A percentile compares a stretch with the other conserved stretches of the same genome.
phyloP scores from a whole-genome alignment of 805 yeast genomes.

The Yarrowia bubula region DNA sequence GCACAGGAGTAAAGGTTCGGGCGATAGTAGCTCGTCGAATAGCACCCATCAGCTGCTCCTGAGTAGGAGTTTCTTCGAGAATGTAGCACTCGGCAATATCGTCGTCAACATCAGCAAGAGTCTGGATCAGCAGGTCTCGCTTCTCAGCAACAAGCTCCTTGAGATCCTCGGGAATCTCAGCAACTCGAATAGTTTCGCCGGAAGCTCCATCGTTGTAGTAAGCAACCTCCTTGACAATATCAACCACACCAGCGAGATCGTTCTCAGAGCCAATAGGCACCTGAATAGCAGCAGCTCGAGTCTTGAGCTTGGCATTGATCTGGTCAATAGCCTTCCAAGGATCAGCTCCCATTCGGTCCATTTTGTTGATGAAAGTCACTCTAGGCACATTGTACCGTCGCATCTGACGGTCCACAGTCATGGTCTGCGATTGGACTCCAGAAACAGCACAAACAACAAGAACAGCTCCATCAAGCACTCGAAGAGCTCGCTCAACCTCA shows the following conservation, averaged over 20 bases:
- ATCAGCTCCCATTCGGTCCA: slow-evolving; percentile 99
- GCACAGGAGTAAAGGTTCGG: slow-evolving; percentile 96
- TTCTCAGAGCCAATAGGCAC: slow-evolving; percentile 96
- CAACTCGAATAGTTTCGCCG: slow-evolving; percentile 73
- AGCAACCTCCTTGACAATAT: slow-evolving; percentile 83
- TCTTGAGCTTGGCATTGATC: slow-evolving; percentile 78
- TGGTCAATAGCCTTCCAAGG: slow-evolving; percentile 95
- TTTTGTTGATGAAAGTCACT: slow-evolving; percentile 91
- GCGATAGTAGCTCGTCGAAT: slow-evolving; percentile 95
- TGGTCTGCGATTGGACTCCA: slow-evolving; percentile 98
- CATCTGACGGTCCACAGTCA: slow-evolving; percentile 98
- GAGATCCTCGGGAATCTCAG: slow-evolving; percentile 74
- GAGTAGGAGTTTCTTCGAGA: slow-evolving; percentile 85
- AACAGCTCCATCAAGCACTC: slow-evolving; percentile 98
- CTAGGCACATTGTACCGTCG: slow-evolving; percentile 96
- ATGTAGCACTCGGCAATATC: slow-evolving; percentile 90
- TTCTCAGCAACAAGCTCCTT: slow-evolving; percentile 84
- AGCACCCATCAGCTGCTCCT: slow-evolving; percentile 79
- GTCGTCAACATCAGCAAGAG: slow-evolving; percentile 96
- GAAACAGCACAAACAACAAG: slow-evolving; percentile 97
- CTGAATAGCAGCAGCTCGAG: slow-evolving; percentile 96
- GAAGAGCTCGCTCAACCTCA: slow-evolving; percentile 97
- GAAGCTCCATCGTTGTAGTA: slow-evolving; percentile 84
- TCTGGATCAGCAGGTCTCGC: slow-evolving; percentile 81
- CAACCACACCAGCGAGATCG: slow-evolving; percentile 82